Percentiles rank a stretch among this genome's conserved stretches.
Evolutionary conservation across 441 rosid genomes (phyloP).

Genomic region (Macaranga tanarius): DNA sequence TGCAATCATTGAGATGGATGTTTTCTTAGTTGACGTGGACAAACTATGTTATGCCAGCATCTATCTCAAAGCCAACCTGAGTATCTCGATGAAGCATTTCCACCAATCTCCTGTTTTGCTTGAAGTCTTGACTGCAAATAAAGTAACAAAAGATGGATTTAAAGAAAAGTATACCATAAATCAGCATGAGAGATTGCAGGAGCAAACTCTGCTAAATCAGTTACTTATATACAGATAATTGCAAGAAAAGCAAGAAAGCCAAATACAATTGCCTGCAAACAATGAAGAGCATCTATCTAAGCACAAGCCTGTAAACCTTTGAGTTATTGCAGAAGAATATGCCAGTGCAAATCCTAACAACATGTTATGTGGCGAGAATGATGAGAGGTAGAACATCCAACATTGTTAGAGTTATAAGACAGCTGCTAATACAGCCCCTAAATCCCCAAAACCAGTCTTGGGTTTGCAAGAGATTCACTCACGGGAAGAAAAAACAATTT

Average conservation of each 20-base stretch:
- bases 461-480: too few species aligned
- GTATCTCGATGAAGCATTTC: conserved; percentile 54
- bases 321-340: conserved; percentile 4
- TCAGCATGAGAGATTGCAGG: not conserved
- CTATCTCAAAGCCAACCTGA: conserved; percentile 44
- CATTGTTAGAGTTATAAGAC: not conserved
- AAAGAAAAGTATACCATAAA: not conserved
- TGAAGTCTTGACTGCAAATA: conserved; percentile 65
- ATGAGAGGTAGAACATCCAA: not conserved
- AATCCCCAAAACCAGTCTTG: too few species aligned
- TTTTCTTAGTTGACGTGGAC: not conserved
- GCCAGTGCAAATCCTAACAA: not conserved
- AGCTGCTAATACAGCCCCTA: too few species aligned
- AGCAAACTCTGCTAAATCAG: not conserved
- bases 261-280: not conserved
- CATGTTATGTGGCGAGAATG: not conserved
- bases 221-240: not conserved
- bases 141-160: conserved; percentile 21
- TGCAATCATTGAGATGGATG: not conserved
- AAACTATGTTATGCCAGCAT: conserved; percentile 3
- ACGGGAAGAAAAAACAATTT: too few species aligned
- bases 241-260: conserved; percentile 8
- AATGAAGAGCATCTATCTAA: not conserved
- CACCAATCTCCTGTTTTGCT: conserved; percentile 77
- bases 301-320: not conserved